Percentiles rank a stretch among this genome's conserved stretches.
phyloP scores from a whole-genome alignment of 2,329 filamentous ascomycete genomes.

The Fusarium keratoplasticum region DNA sequence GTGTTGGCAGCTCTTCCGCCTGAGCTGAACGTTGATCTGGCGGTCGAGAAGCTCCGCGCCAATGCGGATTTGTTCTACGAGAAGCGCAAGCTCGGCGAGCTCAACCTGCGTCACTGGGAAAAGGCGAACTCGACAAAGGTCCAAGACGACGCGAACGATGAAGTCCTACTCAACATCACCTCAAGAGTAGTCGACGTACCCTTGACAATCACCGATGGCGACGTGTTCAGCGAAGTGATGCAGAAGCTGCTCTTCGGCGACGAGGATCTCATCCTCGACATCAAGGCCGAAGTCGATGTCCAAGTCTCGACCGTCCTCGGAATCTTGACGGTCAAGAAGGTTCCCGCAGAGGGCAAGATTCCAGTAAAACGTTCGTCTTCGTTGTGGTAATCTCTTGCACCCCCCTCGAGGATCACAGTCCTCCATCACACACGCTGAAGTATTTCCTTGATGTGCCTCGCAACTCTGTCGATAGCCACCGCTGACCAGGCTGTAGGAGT shows the following conservation, averaged over 20 bases:
- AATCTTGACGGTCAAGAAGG: conserved; percentile 80
- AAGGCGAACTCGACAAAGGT: conserved; percentile 82
- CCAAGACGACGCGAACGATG: conserved; percentile 64
- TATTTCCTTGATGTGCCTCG: conserved; percentile 47
- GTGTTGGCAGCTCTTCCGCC: conserved; percentile 83
- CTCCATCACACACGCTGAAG: conserved; percentile 39
- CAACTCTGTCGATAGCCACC: conserved; percentile 20
- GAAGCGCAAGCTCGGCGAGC: conserved; percentile 79
- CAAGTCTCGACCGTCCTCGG: conserved; percentile 86
- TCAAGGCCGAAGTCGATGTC: conserved; percentile 85
- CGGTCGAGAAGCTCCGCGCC: conserved; percentile 81
- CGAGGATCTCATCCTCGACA: conserved; percentile 75
- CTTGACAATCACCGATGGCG: conserved; percentile 82
- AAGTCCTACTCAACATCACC: conserved; percentile 76
- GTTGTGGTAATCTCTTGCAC: conserved; percentile 52
- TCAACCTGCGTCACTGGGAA: conserved; percentile 87
- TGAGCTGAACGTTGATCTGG: conserved; percentile 87
- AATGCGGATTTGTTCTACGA: conserved; percentile 85
- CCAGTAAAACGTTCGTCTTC: conserved; percentile 92
- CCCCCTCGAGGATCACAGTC: conserved; percentile 44
- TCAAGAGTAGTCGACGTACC: conserved; percentile 84
- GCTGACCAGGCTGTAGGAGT: conserved; percentile 65
- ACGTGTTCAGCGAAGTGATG: conserved; percentile 84
- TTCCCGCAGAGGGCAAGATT: conserved; percentile 87
- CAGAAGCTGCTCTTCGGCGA: conserved; percentile 82